phyloP scores from a whole-genome alignment of 208 protist species.

The Phytomonas francai region DNA sequence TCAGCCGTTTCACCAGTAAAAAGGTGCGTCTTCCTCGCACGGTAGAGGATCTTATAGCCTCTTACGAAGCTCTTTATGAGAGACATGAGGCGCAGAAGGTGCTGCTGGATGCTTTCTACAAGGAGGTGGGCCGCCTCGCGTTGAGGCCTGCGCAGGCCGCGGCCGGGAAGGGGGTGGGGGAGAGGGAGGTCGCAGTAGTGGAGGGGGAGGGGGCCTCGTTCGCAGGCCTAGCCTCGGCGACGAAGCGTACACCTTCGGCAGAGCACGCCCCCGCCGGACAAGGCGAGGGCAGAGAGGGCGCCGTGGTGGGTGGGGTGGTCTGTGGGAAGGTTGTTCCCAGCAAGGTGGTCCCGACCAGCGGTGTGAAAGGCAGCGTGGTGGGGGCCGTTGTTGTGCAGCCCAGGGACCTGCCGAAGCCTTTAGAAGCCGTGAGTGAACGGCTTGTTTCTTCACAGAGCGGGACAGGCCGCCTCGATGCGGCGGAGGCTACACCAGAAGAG shows the following conservation, averaged over 20 bases:
- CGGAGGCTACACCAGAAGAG: neutral
- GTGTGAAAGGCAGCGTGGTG: neutral
- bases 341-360: neutral
- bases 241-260: neutral
- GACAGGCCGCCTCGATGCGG: neutral
- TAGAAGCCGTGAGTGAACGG: neutral
- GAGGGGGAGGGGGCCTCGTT: no score
- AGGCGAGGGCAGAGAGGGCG: neutral
- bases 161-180: no score
- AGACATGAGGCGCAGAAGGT: constrained; percentile 18
- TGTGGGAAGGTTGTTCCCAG: neutral
- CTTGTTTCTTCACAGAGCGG: neutral
- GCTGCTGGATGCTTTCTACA: neutral
- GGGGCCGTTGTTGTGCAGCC: neutral
- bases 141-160: neutral
- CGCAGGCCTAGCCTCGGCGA: neutral
- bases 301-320: neutral
- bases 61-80: constrained; percentile 22
- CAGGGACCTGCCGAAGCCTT: neutral
- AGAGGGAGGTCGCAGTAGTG: no score
- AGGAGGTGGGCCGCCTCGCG: neutral
- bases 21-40: constrained; percentile 16
- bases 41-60: constrained; percentile 39
- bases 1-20: neutral
- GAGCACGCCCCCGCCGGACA: neutral